These are phyloP conservation scores for Tetraselmis striata DNA, from an alignment of 139 green algal genomes.

Conservation along the genomic window DNA sequence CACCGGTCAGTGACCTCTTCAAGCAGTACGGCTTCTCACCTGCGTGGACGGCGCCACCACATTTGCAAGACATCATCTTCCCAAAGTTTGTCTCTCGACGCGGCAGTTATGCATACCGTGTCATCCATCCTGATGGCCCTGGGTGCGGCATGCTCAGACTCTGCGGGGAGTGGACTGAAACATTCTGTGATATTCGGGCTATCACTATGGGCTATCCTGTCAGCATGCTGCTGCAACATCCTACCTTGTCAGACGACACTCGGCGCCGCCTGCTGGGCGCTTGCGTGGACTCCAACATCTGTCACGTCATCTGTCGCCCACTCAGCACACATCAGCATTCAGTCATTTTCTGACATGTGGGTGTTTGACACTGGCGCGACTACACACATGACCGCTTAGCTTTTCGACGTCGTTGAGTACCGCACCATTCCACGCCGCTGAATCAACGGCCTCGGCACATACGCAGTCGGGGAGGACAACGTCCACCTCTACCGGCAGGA, in stretches of 20 bases:
- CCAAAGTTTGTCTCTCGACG: neutral
- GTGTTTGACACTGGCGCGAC: neutral
- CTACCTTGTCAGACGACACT: neutral
- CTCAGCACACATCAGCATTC: neutral
- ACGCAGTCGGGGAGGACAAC: neutral
- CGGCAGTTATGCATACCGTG: too few species aligned
- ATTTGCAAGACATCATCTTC: neutral
- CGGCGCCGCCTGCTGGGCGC: neutral
- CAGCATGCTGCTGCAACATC: neutral
- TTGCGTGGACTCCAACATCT: neutral
- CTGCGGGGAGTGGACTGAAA: too few species aligned
- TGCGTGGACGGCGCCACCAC: neutral
- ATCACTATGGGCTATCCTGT: neutral
- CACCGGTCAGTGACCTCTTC: neutral
- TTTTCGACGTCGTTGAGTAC: neutral
- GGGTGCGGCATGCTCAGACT: too few species aligned
- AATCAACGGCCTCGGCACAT: neutral
- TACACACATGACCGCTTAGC: neutral
- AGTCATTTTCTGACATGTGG: neutral
- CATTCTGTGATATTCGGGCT: neutral
- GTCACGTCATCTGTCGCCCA: neutral
- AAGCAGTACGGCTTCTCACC: neutral
- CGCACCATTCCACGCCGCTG: neutral
- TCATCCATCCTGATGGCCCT: neutral
- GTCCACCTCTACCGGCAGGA: neutral